These are phyloP conservation scores for Amanita polypyramis DNA, from an alignment of 768 basidiomycete species.

Conservation along the genomic window DNA sequence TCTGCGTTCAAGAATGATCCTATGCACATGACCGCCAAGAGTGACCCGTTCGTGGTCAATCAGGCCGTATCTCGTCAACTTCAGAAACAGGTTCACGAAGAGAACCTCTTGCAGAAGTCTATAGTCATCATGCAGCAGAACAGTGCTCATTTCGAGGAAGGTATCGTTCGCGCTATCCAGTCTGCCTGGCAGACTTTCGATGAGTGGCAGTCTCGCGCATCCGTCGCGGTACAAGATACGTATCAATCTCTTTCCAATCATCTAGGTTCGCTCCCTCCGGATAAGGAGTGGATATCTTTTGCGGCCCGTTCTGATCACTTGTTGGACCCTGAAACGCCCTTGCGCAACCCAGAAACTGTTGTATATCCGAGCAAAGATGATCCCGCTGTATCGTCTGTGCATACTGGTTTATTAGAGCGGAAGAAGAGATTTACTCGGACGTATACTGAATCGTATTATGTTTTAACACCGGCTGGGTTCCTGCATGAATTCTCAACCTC, in stretches of 20 bases:
- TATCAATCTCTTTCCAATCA: conserved; percentile 60
- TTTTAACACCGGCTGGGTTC: conserved; percentile 93
- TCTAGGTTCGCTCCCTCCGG: conserved; percentile 74
- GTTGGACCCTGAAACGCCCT: conserved; percentile 92
- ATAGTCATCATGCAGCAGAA: conserved; percentile 98
- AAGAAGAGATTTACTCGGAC: conserved; percentile 90
- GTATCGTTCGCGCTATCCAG: conserved; percentile 89
- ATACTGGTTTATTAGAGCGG: conserved; percentile 84
- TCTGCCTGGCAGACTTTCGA: conserved; percentile 97
- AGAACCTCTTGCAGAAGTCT: conserved; percentile 95
- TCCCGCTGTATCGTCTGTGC: conserved; percentile 73
- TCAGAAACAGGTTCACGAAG: conserved; percentile 89
- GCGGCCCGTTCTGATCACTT: conserved; percentile 90
- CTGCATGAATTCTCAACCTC: conserved; percentile 83
- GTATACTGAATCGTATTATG: conserved; percentile 81
- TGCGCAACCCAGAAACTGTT: conserved; percentile 68
- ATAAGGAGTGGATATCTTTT: conserved; percentile 94
- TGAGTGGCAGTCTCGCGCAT: conserved; percentile 85
- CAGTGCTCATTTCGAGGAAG: conserved; percentile 93
- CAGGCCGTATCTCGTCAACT: conserved; percentile 68
- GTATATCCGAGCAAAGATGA: conserved; percentile 89
- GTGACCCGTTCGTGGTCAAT: conserved; percentile 77
- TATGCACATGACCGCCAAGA: conserved; percentile 67
- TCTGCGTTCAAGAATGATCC: conserved; percentile 95
- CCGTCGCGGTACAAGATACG: conserved; percentile 58